Percentiles rank a stretch among this genome's conserved stretches.
phyloP scores from a whole-genome alignment of 1,284 basidiomycete species.

The Fistulinella cinereoalba region DNA sequence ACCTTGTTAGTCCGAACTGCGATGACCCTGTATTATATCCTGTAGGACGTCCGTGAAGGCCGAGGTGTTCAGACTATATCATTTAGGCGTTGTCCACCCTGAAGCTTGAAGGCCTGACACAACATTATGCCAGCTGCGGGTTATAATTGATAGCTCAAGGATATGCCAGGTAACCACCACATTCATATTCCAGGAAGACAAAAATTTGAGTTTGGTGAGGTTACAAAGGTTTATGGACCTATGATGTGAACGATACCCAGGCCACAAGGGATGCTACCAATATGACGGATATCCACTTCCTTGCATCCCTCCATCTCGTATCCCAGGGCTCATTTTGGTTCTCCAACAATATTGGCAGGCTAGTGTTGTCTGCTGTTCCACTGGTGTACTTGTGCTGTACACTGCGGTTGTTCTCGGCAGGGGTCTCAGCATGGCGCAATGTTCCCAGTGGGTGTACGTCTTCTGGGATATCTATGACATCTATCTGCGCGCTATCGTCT shows the following conservation, averaged over 20 bases:
- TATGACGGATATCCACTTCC: slow-evolving; percentile 31
- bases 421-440: not conserved
- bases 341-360: not conserved
- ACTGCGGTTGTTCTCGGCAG: slow-evolving; percentile 1
- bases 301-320: slow-evolving; percentile 21
- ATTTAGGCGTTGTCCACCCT: too few species aligned
- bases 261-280: slow-evolving; percentile 25
- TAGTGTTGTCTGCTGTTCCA: not conserved
- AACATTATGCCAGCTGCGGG: too few species aligned
- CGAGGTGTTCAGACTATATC: too few species aligned
- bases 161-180: too few species aligned
- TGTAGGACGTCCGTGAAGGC: too few species aligned
- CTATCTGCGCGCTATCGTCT: slow-evolving; percentile 1
- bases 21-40: too few species aligned
- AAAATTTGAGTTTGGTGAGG: not conserved
- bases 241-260: slow-evolving; percentile 29
- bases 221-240: slow-evolving; percentile 3
- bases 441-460: not conserved
- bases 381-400: not conserved
- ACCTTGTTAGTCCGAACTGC: too few species aligned
- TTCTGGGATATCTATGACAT: not conserved
- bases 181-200: too few species aligned
- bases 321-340: slow-evolving; percentile 14
- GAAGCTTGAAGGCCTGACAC: too few species aligned
- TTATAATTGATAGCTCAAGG: too few species aligned